Base-by-base conservation (phyloP, 2,329 filamentous ascomycete genomes). In the Calycina herbarum region DNA sequence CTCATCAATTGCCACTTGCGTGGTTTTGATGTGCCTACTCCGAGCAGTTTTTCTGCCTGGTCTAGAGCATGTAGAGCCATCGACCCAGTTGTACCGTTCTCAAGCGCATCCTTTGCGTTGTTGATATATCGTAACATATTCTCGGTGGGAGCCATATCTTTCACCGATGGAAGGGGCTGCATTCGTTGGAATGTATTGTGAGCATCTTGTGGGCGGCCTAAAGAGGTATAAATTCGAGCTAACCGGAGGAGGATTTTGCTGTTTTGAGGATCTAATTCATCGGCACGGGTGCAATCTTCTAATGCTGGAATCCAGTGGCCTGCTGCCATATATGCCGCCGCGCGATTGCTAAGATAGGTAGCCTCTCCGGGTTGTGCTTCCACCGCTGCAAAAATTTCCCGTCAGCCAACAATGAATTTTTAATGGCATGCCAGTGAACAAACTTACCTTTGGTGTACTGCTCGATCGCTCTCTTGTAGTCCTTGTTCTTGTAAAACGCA, bases 1-100 rank as follows among this genome's bases (percentile, higher is more conserved):
- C 92, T 88, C 88, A 99, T 89, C 68, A 98, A 82, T 76, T 91
- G 91, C 95, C 95, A 99, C 79, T 95, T 95, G 76, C 94, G 88
- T 45, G 95, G 95, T 79, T 89, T 91, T 73, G 85, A 83, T 27
- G 93, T 92, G n/a, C 87, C 86, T 11, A 82, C 74, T 11, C 92
- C 94, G 4, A 99, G 85, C 2, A 89, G 85, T 74, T 89, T 89
- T 76, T 95, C 92, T 8, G 95, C 95, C 79, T 95, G 90, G 73
- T 98, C 94, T 51, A 99, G 85, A 10, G 93, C 94, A 78, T 95
- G 92, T 62, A 97, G 82, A 17, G 92, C 92, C 94, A 98, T 95
- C 29, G 93, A 97, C 57, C 92, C 92, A 59, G 91, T 89, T 1
- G 89, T 91, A 59, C 92, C 91, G 62, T 87, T 86, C 62, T 86